Percentiles rank a stretch among this genome's conserved stretches.
phyloP scores from a whole-genome alignment of 1,284 basidiomycete species.

The Meripilus lineatus region DNA sequence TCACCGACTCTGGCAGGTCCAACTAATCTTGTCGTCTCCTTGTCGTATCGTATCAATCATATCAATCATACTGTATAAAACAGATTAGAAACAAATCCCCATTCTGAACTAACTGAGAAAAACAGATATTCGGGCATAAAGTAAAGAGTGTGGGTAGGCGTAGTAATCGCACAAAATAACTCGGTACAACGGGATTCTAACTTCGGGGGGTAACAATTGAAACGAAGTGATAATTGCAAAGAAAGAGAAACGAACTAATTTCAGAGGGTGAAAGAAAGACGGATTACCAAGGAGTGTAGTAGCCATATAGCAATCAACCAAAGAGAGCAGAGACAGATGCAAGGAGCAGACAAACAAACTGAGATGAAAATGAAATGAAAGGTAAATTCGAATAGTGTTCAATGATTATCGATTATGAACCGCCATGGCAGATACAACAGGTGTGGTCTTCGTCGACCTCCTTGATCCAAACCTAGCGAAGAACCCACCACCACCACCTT shows the following conservation, averaged over 20 bases:
- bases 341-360: background rate
- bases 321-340: slow-evolving; percentile 1
- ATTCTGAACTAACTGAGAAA: too few species aligned
- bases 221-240: background rate
- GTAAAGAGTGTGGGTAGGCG: background rate
- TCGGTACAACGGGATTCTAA: background rate
- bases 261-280: too few species aligned
- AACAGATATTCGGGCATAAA: too few species aligned
- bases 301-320: background rate
- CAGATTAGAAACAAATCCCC: too few species aligned
- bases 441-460: slow-evolving; percentile 50
- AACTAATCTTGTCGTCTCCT: too few species aligned
- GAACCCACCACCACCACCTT: slow-evolving; percentile 39
- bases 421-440: slow-evolving; percentile 2
- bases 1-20: too few species aligned
- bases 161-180: background rate
- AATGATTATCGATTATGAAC: slow-evolving; percentile 11
- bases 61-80: too few species aligned
- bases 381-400: too few species aligned
- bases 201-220: too few species aligned
- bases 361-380: background rate
- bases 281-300: slow-evolving; percentile 2
- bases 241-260: background rate
- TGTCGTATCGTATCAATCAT: too few species aligned
- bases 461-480: slow-evolving; percentile 72